Evolutionary conservation across 371 early-diverging fungal genomes (phyloP).

Genomic region (Mucor piriformis): DNA sequence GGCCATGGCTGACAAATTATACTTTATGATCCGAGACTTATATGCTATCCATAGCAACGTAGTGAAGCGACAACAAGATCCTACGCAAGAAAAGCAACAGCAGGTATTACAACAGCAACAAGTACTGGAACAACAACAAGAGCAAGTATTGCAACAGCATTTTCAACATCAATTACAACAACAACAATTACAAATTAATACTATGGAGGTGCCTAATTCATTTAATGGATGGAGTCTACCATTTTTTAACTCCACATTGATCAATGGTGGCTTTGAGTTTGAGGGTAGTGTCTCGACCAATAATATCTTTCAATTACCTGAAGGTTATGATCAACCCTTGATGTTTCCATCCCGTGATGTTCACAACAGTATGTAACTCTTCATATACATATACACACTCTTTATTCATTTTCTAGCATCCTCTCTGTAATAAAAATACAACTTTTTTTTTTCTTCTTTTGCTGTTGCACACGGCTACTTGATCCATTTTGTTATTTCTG

Average conservation of each 20-base stretch:
- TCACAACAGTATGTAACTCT: neutral
- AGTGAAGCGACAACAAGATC: neutral
- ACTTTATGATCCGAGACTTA: conserved; percentile 64
- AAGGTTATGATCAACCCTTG: conserved; percentile 20
- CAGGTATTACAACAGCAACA: neutral
- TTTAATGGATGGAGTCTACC: conserved; percentile 9
- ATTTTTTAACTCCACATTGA: conserved; percentile 7
- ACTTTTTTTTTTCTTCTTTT: neutral
- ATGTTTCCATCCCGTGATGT: conserved; percentile 8
- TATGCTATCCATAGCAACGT: conserved; percentile 54
- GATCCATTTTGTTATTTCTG: no score
- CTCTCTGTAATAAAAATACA: no score
- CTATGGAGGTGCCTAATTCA: neutral
- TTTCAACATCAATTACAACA: neutral
- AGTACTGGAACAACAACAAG: neutral
- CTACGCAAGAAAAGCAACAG: neutral
- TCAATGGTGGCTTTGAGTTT: neutral
- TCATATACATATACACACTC: neutral
- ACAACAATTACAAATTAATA: neutral
- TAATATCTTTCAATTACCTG: conserved; percentile 18
- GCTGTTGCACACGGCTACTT: no score
- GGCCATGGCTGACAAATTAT: conserved; percentile 67
- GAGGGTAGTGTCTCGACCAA: neutral
- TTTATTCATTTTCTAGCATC: neutral
- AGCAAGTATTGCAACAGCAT: conserved; percentile 5